These are phyloP conservation scores for Nitzschia putrida DNA, from an alignment of 108 stramenopile genomes.

Conservation along the genomic window DNA sequence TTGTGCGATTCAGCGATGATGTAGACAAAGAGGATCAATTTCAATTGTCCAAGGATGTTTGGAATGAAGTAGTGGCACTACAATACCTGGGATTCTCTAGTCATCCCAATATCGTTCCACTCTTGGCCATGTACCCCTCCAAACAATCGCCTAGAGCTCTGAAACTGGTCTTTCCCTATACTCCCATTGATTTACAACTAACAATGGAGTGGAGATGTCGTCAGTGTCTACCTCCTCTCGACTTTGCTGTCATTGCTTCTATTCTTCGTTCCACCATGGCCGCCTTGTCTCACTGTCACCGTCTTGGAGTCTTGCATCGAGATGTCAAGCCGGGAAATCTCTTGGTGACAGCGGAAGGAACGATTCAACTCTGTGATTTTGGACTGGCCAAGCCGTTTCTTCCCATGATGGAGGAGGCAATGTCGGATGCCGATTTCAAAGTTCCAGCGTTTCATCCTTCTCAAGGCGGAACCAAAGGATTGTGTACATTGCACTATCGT, in stretches of 20 bases:
- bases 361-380: conserved; percentile 77
- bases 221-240: conserved; percentile 30
- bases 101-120: conserved; percentile 47
- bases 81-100: conserved; percentile 14
- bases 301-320: conserved; percentile 85
- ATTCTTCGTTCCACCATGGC: conserved; percentile 63
- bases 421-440: not conserved
- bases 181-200: conserved; percentile 66
- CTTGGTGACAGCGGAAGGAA: conserved; percentile 54
- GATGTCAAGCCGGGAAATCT: conserved; percentile 95
- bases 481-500: conserved; percentile 82
- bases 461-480: conserved; percentile 22
- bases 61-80: conserved; percentile 46
- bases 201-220: conserved; percentile 57
- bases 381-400: conserved; percentile 58
- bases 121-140: conserved; percentile 29
- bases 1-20: not conserved
- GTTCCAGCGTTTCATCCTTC: not conserved
- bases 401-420: not conserved
- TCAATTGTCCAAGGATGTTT: conserved; percentile 23
- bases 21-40: too few species aligned
- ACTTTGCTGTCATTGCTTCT: conserved; percentile 41
- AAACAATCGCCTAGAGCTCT: conserved; percentile 16
- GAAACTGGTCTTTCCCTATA: conserved; percentile 71
- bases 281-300: conserved; percentile 89